These are phyloP conservation scores for Fraxinus xanthoxyloides DNA, from an alignment of 305 asterid genomes.

Conservation along the genomic window DNA sequence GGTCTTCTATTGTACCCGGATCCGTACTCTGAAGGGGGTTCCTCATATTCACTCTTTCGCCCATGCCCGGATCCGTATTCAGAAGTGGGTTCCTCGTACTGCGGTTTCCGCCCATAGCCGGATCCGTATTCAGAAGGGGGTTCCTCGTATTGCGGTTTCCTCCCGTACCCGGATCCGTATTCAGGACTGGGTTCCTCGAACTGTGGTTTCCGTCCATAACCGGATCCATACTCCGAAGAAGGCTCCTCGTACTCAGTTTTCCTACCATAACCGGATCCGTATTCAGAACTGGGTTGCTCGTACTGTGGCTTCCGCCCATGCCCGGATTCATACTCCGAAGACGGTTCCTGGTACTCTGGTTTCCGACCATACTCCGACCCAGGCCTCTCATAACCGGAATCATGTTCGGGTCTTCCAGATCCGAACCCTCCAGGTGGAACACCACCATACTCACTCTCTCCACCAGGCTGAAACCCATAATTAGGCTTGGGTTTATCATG, in stretches of 20 bases:
- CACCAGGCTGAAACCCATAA: slow-evolving; percentile 40
- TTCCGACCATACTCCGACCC: slow-evolving; percentile 33
- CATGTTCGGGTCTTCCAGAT: slow-evolving; percentile 11
- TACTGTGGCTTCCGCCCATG: slow-evolving; percentile 24
- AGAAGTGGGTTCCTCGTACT: neutral
- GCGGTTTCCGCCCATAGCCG: slow-evolving; percentile 10
- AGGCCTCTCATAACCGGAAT: slow-evolving; percentile 17
- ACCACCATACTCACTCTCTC: slow-evolving; percentile 22
- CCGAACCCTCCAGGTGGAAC: slow-evolving; percentile 16
- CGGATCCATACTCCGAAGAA: slow-evolving; percentile 17
- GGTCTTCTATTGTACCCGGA: slow-evolving; percentile 30
- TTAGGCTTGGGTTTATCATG: slow-evolving; percentile 38
- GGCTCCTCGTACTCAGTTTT: slow-evolving; percentile 16
- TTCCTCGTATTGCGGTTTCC: neutral
- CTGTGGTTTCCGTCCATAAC: slow-evolving; percentile 25
- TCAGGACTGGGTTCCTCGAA: slow-evolving; percentile 19
- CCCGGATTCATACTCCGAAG: slow-evolving; percentile 21
- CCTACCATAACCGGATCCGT: slow-evolving; percentile 28
- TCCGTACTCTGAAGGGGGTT: slow-evolving; percentile 21
- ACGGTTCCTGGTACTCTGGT: slow-evolving; percentile 22
- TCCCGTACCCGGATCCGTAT: slow-evolving; percentile 25
- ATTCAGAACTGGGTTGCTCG: slow-evolving; percentile 17
- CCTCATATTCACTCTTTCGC: slow-evolving; percentile 11
- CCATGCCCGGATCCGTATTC: slow-evolving; percentile 32
- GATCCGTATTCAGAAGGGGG: slow-evolving; percentile 13